phyloP scores from a whole-genome alignment of 2,329 filamentous ascomycete genomes.

The Alternaria postmessia region DNA sequence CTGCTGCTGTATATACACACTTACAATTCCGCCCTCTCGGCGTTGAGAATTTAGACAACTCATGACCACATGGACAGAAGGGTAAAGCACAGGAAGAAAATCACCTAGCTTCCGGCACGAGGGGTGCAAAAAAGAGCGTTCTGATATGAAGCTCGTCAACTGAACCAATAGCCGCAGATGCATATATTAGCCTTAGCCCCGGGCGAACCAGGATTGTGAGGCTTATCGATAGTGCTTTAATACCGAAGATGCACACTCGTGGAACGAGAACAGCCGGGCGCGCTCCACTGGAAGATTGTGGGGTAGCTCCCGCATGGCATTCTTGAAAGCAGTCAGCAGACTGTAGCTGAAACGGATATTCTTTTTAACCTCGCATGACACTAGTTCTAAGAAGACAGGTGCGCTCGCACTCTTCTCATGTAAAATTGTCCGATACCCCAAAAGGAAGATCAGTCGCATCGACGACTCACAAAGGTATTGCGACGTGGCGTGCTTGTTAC shows the following conservation, averaged over 20 bases:
- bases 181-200: slow-evolving; percentile 28
- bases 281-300: slow-evolving; percentile 14
- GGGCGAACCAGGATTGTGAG: slow-evolving; percentile 22
- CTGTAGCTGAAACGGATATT: slow-evolving; percentile 5
- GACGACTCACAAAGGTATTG: not conserved
- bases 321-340: slow-evolving; percentile 15
- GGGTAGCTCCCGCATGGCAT: slow-evolving; percentile 19
- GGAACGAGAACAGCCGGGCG: slow-evolving; percentile 32
- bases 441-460: not conserved
- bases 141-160: slow-evolving; percentile 28
- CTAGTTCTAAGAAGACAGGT: not conserved
- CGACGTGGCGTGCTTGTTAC: not conserved
- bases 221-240: slow-evolving; percentile 39
- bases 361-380: not conserved
- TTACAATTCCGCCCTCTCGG: not conserved
- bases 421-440: not conserved
- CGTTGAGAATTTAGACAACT: slow-evolving; percentile 4
- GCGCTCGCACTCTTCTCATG: not conserved
- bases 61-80: slow-evolving; percentile 15
- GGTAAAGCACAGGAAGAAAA: slow-evolving; percentile 20
- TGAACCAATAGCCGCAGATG: slow-evolving; percentile 21
- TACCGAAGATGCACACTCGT: slow-evolving; percentile 25
- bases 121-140: slow-evolving; percentile 23
- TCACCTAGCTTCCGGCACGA: slow-evolving; percentile 22
- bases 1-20: slow-evolving; percentile 22